Evolutionary conservation across 176 grass and related monocot species (phyloP), one percentile per base, ranked within the genome.

Genomic region (Lolium rigidum): DNA sequence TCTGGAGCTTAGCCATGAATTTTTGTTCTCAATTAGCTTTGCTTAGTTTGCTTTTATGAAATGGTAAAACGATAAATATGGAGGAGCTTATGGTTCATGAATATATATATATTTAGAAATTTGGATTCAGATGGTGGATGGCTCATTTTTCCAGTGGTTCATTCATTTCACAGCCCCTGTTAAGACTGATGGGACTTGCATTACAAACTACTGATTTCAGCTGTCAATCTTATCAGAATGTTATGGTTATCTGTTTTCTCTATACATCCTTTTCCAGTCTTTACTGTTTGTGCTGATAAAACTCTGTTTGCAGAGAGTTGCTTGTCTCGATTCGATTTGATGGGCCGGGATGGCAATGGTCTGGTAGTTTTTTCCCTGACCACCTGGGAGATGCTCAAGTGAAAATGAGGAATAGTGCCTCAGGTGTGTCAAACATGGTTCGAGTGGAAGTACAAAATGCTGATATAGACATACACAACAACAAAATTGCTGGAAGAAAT

Each of bases 361-460:
- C 96, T 20, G 96, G 96, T 77, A 95, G 91, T 83, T 98, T 98
- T 85, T 80, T 95, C 68, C 96, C 96, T 84, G 96, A 95, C 82
- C 85, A 59, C 50, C 83, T 95, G 39, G 96, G 96, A 86, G 96
- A 98, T 90, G 87, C 92, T 82, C 96, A 98, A 85, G 84, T 98
- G 86, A 98, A 95, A 91, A 95, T 98, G 93, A 85, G 89, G 83
- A 98, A 98, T 81, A 95, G 86, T 89, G 82, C 91, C 22, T 92
- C 91, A 47, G 91, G 86, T 90, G 61, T 81, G 85, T 95, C 91
- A 51, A 94, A 86, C 66, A 98, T 98, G 93, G 90, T 98, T 92
- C 91, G 96, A 78, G 96, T 98, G 82, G 96, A 98, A 90, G 90
- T 95, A 88, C 96, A 98, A 85, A 90, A 94, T 89, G 96, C 91